These are phyloP conservation scores for Saccharum spontaneum DNA, from an alignment of 176 grass and related monocot genomes.

Conservation along the genomic window DNA sequence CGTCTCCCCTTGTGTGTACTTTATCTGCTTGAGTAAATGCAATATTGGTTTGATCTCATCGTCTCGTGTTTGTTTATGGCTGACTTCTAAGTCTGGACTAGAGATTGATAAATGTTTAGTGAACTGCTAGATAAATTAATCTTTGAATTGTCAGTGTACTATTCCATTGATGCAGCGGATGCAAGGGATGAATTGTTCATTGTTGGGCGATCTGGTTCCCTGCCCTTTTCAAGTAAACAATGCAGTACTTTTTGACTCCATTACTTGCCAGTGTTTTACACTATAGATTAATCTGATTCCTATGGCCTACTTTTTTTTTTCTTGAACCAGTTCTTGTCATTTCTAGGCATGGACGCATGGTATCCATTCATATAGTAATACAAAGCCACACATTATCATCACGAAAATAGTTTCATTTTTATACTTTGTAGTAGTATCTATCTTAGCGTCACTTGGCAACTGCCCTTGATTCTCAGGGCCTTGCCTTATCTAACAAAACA, in stretches of 20 bases:
- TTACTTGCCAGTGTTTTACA: not conserved
- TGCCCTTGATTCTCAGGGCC: not conserved
- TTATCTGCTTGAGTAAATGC: too few species aligned
- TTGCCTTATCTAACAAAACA: not conserved
- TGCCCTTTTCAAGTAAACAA: slow-evolving; percentile 64
- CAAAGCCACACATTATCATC: not conserved
- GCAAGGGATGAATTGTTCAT: slow-evolving; percentile 3
- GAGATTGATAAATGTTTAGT: too few species aligned
- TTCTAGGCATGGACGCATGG: too few species aligned
- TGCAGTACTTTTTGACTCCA: not conserved
- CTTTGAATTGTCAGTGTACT: too few species aligned
- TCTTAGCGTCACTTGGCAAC: not conserved
- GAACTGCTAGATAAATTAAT: too few species aligned
- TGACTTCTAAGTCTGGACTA: too few species aligned
- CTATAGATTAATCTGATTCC: not conserved
- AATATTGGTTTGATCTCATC: too few species aligned
- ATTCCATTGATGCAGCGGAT: slow-evolving; percentile 49
- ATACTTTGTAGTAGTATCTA: not conserved
- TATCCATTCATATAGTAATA: too few species aligned
- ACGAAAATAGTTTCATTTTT: slow-evolving; percentile 1
- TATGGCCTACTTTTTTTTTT: too few species aligned
- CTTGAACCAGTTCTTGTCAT: too few species aligned
- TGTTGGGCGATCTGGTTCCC: slow-evolving; percentile 62
- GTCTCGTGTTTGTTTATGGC: too few species aligned
- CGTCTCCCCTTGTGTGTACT: too few species aligned